Base-by-base conservation (phyloP, 2,329 filamentous ascomycete genomes). In the Trichoderma sp. region DNA sequence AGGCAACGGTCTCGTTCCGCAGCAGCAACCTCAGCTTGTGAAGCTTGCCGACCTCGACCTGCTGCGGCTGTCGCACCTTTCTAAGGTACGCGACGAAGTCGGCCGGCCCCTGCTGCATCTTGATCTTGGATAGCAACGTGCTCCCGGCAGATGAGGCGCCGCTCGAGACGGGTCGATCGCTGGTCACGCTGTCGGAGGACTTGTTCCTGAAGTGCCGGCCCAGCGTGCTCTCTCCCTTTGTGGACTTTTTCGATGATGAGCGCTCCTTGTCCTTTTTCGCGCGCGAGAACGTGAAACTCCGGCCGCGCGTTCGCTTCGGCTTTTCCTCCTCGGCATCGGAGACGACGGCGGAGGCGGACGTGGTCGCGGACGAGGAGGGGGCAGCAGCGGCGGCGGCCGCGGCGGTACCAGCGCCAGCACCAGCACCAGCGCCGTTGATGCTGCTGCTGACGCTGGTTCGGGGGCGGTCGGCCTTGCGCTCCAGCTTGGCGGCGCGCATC, bases 1-100 rank as follows among this genome's bases (percentile, higher is more conserved):
- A 99, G 14, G 90, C 87, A 6, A 99, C 92, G 0, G 94, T 96
- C 80, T 99, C 95, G 73, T 98, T 98, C 19, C 95, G 88, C 61
- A 99, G 83, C 60, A 98, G 79, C 21, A 97, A 83, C 15, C 94
- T 88, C 52, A 99, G 83, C 78, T 98, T 98, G 79, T 98, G 95
- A 43, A 99, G 80, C 75, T 95, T 94, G 51, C 93, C 93, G n/a
- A 98, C 91, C 75, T 98, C 94, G 10, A 97, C 89, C 45, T 88
- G 81, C 72, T 95, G 87, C 0, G 93, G 93, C 77, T 92, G 90
- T 70, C 88, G 89, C 1, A 91, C 89, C 76, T 92, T 93, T 72
- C 86, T 85, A 70, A 97, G 79, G 74, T 97, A 97, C 24, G 86
- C 83, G 44, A 98, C 93, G 78, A 96, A 97, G 73, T 97, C 92